Conservation (phyloP, 345 rosid genomes). For the Bruguiera parviflora region DNA sequence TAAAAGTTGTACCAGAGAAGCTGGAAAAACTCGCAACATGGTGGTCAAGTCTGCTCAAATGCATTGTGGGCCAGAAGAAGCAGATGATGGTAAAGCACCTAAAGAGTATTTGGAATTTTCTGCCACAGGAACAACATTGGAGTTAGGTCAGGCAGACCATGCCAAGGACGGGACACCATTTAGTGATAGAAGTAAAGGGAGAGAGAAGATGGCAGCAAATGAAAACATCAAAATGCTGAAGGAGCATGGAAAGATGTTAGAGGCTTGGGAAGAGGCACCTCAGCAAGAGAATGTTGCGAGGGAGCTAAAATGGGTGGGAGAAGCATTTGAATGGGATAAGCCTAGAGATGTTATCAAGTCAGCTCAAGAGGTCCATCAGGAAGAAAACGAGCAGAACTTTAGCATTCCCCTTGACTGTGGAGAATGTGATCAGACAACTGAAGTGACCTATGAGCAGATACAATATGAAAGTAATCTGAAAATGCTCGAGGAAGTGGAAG, state of each 20-base stretch:
- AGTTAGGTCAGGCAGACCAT: constrained; percentile 32
- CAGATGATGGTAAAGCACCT: constrained; percentile 28
- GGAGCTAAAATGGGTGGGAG: constrained; percentile 32
- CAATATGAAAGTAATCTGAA: constrained; percentile 28
- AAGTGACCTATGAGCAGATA: constrained; percentile 20
- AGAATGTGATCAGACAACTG: constrained; percentile 16
- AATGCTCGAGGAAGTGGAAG: constrained; percentile 34
- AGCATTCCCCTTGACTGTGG: constrained; percentile 24
- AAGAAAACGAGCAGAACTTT: constrained; percentile 30
- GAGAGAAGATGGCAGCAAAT: constrained; percentile 18
- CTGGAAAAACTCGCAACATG: constrained; percentile 22
- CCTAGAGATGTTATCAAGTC: constrained; percentile 20
- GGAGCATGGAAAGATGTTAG: constrained; percentile 25
- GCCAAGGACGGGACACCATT: constrained; percentile 31
- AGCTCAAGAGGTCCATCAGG: constrained; percentile 27
- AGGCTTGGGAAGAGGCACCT: constrained; percentile 34
- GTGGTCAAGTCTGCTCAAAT: constrained; percentile 22
- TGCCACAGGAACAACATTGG: constrained; percentile 2
- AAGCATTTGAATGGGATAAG: constrained; percentile 25
- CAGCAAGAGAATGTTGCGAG: constrained; percentile 30
- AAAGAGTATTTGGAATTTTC: constrained; percentile 19
- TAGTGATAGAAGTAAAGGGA: constrained; percentile 23
- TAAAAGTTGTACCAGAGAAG: constrained; percentile 13
- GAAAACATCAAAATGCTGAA: constrained; percentile 32
- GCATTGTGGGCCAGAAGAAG: constrained; percentile 34